Conservation (phyloP, 352 stramenopile genomes). For the Phytophthora tentaculata region DNA sequence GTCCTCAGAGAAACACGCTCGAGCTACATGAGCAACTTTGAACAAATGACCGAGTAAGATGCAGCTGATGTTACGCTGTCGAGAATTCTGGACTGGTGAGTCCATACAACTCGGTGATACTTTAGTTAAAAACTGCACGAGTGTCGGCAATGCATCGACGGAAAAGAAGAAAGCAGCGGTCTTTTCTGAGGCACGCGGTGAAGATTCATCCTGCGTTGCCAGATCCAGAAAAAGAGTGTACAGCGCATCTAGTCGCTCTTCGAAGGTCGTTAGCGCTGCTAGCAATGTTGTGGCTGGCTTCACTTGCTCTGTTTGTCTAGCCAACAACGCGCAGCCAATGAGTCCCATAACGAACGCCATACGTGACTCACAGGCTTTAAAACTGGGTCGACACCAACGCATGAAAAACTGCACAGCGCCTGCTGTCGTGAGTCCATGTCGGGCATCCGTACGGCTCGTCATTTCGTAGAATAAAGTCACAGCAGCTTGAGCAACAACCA, state of each 20-base stretch:
- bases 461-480: constrained; percentile 70
- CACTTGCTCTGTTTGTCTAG: constrained; percentile 41
- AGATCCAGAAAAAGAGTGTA: constrained; percentile 60
- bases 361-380: constrained; percentile 35
- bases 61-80: constrained; percentile 76
- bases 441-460: constrained; percentile 54
- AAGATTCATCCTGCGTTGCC: constrained; percentile 33
- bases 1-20: constrained; percentile 60
- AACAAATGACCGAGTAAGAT: constrained; percentile 67
- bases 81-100: constrained; percentile 48
- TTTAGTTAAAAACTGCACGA: constrained; percentile 61
- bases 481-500: constrained; percentile 41
- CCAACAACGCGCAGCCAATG: constrained; percentile 54
- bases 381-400: constrained; percentile 41
- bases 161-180: constrained; percentile 51
- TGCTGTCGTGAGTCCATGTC: constrained; percentile 66
- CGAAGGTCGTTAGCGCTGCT: constrained; percentile 34
- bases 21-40: constrained; percentile 42
- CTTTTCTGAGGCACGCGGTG: constrained; percentile 26
- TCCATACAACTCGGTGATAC: constrained; percentile 65
- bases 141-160: constrained; percentile 44
- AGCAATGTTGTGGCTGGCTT: constrained; percentile 37
- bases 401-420: constrained; percentile 60
- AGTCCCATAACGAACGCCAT: constrained; percentile 58
- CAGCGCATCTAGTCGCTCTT: constrained; percentile 45